phyloP scores from a whole-genome alignment of 305 asterid genomes.

The Salvia sclarea region DNA sequence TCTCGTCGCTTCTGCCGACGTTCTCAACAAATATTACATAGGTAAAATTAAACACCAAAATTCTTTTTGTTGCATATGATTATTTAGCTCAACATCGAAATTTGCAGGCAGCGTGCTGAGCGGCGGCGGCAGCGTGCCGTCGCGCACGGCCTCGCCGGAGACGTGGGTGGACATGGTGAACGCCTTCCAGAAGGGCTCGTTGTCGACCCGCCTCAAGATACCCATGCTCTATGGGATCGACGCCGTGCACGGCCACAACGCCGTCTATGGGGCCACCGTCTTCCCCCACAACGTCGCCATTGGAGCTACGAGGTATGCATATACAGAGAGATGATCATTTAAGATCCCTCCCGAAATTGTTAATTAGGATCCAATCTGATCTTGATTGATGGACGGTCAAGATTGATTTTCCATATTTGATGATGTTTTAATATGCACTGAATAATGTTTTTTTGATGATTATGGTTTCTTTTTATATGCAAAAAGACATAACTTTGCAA shows the following conservation, averaged over 20 bases:
- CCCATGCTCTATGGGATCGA: slow-evolving; percentile 70
- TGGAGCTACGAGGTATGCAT: too few relatives aligned
- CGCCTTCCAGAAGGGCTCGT: slow-evolving; percentile 47
- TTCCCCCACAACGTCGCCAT: slow-evolving; percentile 71
- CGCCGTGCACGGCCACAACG: slow-evolving; percentile 62
- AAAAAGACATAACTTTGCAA: too few relatives aligned
- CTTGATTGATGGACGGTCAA: too few relatives aligned
- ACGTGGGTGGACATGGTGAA: slow-evolving; percentile 55
- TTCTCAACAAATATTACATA: slow-evolving; percentile 40
- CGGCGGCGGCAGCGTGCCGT: slow-evolving; percentile 43
- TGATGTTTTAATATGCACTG: too few relatives aligned
- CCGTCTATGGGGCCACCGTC: slow-evolving; percentile 55
- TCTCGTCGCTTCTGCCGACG: slow-evolving; percentile 25
- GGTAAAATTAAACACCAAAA: slow-evolving; percentile 22
- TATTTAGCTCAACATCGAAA: too few relatives aligned
- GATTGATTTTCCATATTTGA: too few relatives aligned
- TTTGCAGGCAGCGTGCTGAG: slow-evolving; percentile 46
- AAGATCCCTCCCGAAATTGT: too few relatives aligned
- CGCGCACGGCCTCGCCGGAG: slow-evolving; percentile 36
- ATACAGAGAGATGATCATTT: too few relatives aligned
- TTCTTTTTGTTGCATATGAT: not conserved
- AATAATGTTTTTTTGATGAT: too few relatives aligned
- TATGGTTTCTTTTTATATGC: too few relatives aligned
- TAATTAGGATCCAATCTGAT: too few relatives aligned
- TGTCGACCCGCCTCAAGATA: slow-evolving; percentile 59